Evolutionary conservation across 148 eudicot genomes (phyloP), one percentile per base, ranked within the genome.

Genomic region (Arbutus unedo): DNA sequence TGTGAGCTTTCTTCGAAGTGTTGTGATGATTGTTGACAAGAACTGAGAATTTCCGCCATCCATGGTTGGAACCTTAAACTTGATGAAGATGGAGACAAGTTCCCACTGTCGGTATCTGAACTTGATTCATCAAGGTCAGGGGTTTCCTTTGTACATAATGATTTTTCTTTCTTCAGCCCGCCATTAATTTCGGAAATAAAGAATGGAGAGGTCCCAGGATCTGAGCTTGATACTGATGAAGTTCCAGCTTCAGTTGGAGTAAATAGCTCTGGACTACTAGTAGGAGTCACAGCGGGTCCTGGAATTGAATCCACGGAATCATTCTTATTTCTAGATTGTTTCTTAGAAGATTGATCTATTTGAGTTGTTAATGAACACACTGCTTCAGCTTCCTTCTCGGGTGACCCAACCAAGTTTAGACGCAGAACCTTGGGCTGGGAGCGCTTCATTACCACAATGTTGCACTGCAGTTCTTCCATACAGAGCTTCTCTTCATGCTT

Each of bases 401-500:
- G 88, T 38, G 98, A 91, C 56, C 95, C 95, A 66, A 91, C 92
- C 49, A 97, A 84, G 82, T 94, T 94, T 73, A 94, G 85, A 47
- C 95, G 86, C 60, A 93, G 91, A 80, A 96, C 93, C 85, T 96
- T 96, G 0, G 98, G 89, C 62, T 94, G 95, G 74, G 94, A 89
- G 31, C 90, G 90, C 79, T 91, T 97, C 96, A 97, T 92, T 48
- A 82, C 87, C 73, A 91, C 99, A 82, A 97, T 91, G 86, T 97
- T 97, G 90, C 99, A 97, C 25, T 94, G 96, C 4, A 97, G 89
- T 75, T 97, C 98, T 66, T 93, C 98, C 95, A 93, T 90, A 85
- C 99, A 97, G 41, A 89, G 91, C 73, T 97, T 97, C 81, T 89
- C 92, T 85, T 97, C 99, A 23, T 90, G 88, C 87, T 88, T 94